Percentiles rank a stretch among this genome's conserved stretches.
Evolutionary conservation across 495 filamentous ascomycete genomes (phyloP).

Genomic region (Xylaria palmicola): DNA sequence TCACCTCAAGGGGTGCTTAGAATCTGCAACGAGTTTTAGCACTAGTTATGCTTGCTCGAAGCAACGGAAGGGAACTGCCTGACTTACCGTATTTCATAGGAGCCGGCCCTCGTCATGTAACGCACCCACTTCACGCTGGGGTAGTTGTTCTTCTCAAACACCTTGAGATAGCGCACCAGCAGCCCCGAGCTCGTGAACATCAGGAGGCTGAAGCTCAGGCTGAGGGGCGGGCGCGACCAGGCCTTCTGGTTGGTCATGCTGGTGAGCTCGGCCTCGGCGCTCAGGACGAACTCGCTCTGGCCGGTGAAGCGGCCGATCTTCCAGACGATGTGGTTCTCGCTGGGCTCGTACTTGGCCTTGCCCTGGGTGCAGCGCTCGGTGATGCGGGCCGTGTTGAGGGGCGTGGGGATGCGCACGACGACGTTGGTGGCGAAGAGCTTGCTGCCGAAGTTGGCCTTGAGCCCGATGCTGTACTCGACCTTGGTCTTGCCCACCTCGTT

Average conservation of each 20-base stretch:
- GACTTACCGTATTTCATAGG: slow-evolving; percentile 71
- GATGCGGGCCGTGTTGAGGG: slow-evolving; percentile 92
- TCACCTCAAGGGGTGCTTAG: background rate
- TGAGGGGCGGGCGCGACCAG: slow-evolving; percentile 92
- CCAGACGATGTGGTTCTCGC: slow-evolving; percentile 98
- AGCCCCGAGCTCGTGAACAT: slow-evolving; percentile 98
- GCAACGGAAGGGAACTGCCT: too few relatives aligned
- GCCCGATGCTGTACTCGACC: slow-evolving; percentile 97
- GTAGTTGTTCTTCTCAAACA: slow-evolving; percentile 99
- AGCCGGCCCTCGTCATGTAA: slow-evolving; percentile 96
- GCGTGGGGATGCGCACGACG: slow-evolving; percentile 91
- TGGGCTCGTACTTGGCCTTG: slow-evolving; percentile 97
- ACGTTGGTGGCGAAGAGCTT: slow-evolving; percentile 99
- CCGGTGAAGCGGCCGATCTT: slow-evolving; percentile 97
- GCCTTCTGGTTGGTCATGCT: slow-evolving; percentile 98
- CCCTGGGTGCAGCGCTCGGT: slow-evolving; percentile 93
- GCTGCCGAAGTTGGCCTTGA: slow-evolving; percentile 92
- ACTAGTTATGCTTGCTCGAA: too few relatives aligned
- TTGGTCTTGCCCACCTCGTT: slow-evolving; percentile 96
- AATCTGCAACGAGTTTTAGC: slow-evolving; percentile 9
- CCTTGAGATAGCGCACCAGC: slow-evolving; percentile 93
- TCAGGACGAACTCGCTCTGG: slow-evolving; percentile 90
- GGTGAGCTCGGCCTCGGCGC: slow-evolving; percentile 88
- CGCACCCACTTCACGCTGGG: slow-evolving; percentile 98
- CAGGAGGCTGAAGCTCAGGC: slow-evolving; percentile 84